Evolutionary conservation across 2,329 filamentous ascomycete species (phyloP).

Genomic region (Cadophora malorum): DNA sequence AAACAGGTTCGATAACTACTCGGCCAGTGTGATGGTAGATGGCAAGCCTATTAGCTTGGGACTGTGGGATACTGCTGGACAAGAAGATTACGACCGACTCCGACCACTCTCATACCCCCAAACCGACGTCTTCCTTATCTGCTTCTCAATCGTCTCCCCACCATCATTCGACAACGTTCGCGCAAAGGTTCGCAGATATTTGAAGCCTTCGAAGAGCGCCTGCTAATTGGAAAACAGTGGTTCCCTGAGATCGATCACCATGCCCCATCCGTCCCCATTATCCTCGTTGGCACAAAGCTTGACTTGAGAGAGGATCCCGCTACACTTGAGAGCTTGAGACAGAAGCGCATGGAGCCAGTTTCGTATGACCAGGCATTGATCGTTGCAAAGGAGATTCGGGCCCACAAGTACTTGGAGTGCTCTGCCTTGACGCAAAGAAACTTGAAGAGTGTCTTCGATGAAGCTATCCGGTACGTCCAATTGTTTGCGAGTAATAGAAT

Average conservation of each 20-base stretch:
- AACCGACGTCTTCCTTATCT: constrained; percentile 98
- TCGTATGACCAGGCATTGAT: constrained; percentile 89
- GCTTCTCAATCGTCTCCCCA: constrained; percentile 97
- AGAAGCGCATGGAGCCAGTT: constrained; percentile 97
- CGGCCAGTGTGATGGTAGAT: constrained; percentile 98
- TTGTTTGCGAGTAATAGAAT: neutral
- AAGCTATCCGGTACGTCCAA: constrained; percentile 85
- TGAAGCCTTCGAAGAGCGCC: constrained; percentile 6
- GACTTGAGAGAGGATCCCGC: constrained; percentile 89
- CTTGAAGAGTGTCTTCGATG: constrained; percentile 97
- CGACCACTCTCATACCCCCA: constrained; percentile 96
- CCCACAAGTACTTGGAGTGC: constrained; percentile 97
- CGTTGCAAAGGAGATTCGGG: constrained; percentile 92
- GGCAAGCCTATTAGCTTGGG: constrained; percentile 96
- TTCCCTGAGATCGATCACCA: constrained; percentile 97
- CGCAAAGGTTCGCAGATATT: constrained; percentile 75
- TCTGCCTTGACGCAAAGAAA: constrained; percentile 96
- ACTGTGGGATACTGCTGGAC: constrained; percentile 97
- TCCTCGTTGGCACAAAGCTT: constrained; percentile 95
- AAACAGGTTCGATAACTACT: constrained; percentile 95
- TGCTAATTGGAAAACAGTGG: constrained; percentile 67
- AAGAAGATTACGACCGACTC: constrained; percentile 97
- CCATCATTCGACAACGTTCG: constrained; percentile 99
- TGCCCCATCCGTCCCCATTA: constrained; percentile 93
- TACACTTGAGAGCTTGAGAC: constrained; percentile 80